Evolutionary conservation across 108 stramenopile genomes (phyloP).

Genomic region (Cylindrotheca closterium): DNA sequence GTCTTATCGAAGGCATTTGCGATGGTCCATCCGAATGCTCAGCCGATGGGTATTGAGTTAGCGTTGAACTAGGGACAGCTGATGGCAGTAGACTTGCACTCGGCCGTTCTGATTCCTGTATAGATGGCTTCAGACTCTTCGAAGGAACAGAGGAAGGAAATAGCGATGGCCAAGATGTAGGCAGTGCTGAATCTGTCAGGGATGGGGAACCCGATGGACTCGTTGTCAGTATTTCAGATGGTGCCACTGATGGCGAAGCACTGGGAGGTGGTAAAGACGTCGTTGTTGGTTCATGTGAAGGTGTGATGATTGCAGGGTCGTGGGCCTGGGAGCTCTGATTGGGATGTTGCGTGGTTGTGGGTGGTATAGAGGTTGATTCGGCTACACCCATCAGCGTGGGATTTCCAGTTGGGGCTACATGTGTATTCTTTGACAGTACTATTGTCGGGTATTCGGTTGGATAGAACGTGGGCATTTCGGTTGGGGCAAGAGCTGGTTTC

Average conservation of each 20-base stretch:
- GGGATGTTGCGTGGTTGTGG: no score
- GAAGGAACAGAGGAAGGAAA: not conserved
- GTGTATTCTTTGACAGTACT: no score
- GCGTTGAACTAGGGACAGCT: not conserved
- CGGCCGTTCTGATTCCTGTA: no score
- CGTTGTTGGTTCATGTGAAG: slow-evolving; percentile 2
- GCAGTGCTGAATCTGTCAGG: not conserved
- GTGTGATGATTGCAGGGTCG: not conserved
- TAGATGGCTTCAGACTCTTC: no score
- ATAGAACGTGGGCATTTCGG: no score
- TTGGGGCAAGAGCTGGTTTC: no score
- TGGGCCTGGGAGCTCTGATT: no score
- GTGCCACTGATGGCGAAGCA: not conserved
- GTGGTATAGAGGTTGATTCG: no score
- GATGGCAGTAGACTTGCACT: no score
- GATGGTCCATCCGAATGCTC: not conserved
- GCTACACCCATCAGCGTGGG: no score
- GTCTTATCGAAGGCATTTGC: not conserved
- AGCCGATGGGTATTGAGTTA: not conserved
- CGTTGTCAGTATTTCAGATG: slow-evolving; percentile 7
- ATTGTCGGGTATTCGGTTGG: no score
- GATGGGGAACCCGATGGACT: slow-evolving; percentile 9
- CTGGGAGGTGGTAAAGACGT: not conserved
- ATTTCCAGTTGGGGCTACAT: no score
- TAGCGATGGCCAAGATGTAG: not conserved